Percentiles rank a stretch among this genome's conserved stretches.
Conservation (phyloP, 2,329 filamentous ascomycete genomes). For the Esteya vermicola region DNA sequence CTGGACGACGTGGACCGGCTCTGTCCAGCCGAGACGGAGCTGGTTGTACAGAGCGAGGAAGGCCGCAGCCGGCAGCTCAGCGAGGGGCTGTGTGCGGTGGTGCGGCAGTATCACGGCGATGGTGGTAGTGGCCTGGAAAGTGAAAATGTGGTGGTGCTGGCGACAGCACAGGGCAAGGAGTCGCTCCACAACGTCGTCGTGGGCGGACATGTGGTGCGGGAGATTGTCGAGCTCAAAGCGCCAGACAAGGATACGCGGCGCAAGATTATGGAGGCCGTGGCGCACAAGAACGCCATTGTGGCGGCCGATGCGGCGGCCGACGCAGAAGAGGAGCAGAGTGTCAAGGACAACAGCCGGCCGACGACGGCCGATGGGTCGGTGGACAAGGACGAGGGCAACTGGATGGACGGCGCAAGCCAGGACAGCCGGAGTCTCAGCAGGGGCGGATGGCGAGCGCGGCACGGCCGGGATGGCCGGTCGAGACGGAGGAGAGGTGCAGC, state of each 20-base stretch:
- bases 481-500: conserved; percentile 11
- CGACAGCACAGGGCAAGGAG: conserved; percentile 87
- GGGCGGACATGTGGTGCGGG: conserved; percentile 80
- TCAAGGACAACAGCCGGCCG: conserved; percentile 30
- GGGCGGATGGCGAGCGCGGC: not conserved
- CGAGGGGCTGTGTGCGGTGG: conserved; percentile 71
- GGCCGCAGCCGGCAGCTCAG: conserved; percentile 84
- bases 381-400: conserved; percentile 42
- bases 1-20: conserved; percentile 88
- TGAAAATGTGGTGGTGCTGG: conserved; percentile 79
- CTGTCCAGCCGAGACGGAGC: conserved; percentile 84
- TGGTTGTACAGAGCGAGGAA: conserved; percentile 89
- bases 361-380: conserved; percentile 37
- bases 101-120: conserved; percentile 65
- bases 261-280: conserved; percentile 69
- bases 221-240: conserved; percentile 79
- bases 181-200: conserved; percentile 81
- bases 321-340: not conserved
- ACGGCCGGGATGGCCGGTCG: not conserved
- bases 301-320: conserved; percentile 18
- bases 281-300: conserved; percentile 38
- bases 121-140: conserved; percentile 43
- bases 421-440: conserved; percentile 25
- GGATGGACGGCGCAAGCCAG: conserved; percentile 68
- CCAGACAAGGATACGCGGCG: conserved; percentile 84